Base-by-base conservation (phyloP, 768 basidiomycete species). In the Lenzites betulinus region DNA sequence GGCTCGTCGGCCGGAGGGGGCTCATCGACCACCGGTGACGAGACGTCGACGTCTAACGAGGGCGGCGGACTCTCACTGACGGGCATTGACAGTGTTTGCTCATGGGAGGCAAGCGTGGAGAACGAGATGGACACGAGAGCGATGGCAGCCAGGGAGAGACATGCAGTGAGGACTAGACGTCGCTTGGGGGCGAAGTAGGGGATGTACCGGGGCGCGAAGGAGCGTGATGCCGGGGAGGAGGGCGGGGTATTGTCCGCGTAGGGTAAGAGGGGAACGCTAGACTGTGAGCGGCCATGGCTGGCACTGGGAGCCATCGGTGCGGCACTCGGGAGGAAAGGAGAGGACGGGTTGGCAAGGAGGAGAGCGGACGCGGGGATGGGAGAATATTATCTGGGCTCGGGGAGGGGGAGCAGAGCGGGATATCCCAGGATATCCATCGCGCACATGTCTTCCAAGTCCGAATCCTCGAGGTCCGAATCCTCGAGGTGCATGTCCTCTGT, bases 151-250 rank as follows among this genome's bases (percentile, higher is more conserved):
- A 78, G 66, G 13, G 70, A 62, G 12, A 68, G 70, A 51, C 68
- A 72, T 9, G 70, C 63, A 7, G 65, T 65, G 51, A 75, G 55
- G 26, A 75, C 58, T 28, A 70, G 39, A 16, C 63, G 60, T 11
- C 66, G 57, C 42, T 50, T 64, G 28, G 48, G 49, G 8, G 62
- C 30, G 42, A 56, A 26, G 59, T 36, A 22, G 57, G 30, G 30
- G 57, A 63, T 63, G 53, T 41, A 59, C 39, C 57, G 58, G 7
- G 48, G 52, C n/a, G 44, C 9, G 26, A 43, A 49, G 22, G 62
- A 62, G 52, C 22, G 55, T 16, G 58, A 44, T 15, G 62, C 18
- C 15, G 66, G 50, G 2, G 65, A 60, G 3, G 65, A 36, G 11
- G 66, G 62, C 9, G 66, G 62, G 26, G 65, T 53, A 22, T 33